These are phyloP conservation scores for Withania somnifera DNA, from an alignment of 305 asterid species.

Conservation along the genomic window DNA sequence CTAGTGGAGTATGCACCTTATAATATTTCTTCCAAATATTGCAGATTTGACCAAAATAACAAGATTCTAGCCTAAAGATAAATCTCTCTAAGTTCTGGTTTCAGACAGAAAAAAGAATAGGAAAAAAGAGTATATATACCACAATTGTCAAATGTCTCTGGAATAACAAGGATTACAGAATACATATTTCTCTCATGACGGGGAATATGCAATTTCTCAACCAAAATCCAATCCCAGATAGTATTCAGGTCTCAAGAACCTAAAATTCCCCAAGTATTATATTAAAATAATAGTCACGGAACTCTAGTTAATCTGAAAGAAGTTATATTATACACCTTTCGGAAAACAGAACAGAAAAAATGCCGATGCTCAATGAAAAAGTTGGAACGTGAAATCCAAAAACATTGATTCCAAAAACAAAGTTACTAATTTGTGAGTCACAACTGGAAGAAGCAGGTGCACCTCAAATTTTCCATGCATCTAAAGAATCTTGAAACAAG, in stretches of 20 bases:
- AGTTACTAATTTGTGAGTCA: neutral
- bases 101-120: neutral
- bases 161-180: slow-evolving; percentile 77
- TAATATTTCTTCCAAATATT: neutral
- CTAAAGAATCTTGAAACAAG: neutral
- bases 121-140: slow-evolving; percentile 33
- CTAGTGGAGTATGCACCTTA: neutral
- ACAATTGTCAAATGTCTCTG: slow-evolving; percentile 86
- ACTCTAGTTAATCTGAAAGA: neutral
- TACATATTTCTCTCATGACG: slow-evolving; percentile 57
- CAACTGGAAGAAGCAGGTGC: neutral
- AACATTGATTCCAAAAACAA: neutral
- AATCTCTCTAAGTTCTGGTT: neutral
- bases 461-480: neutral
- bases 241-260: slow-evolving; percentile 88
- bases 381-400: neutral
- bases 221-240: slow-evolving; percentile 90
- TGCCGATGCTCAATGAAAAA: neutral
- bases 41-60: neutral
- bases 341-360: neutral
- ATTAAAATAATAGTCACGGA: neutral
- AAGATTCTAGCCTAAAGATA: neutral
- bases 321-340: neutral
- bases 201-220: slow-evolving; percentile 61
- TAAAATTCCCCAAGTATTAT: slow-evolving; percentile 10